Evolutionary conservation across 495 filamentous ascomycete species (phyloP).

Genomic region (Glutinoglossum americanum): DNA sequence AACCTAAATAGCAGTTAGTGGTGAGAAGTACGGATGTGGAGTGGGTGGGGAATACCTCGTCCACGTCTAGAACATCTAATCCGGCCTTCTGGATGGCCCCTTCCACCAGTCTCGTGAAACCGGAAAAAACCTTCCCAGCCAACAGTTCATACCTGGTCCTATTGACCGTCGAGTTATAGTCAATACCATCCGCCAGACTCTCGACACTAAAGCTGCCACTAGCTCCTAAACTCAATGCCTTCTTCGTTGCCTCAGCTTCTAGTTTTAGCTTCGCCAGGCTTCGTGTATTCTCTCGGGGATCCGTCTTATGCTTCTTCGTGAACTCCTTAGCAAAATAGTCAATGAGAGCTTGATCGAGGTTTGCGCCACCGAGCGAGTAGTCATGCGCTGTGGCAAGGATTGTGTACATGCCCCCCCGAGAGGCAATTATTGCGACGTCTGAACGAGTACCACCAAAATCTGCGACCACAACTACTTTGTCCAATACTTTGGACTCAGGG

Average conservation of each 20-base stretch:
- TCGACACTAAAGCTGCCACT: constrained; percentile 84
- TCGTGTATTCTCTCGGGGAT: constrained; percentile 61
- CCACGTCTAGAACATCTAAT: constrained; percentile 77
- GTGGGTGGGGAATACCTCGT: constrained; percentile 48
- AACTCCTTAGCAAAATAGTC: constrained; percentile 98
- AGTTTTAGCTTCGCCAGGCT: constrained; percentile 80
- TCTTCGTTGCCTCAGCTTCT: constrained; percentile 76
- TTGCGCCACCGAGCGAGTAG: constrained; percentile 66
- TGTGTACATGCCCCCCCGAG: constrained; percentile 88
- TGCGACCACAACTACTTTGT: constrained; percentile 82
- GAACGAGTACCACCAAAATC: constrained; percentile 86
- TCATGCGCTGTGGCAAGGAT: constrained; percentile 86
- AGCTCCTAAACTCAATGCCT: constrained; percentile 66
- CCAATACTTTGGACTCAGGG: constrained; percentile 45
- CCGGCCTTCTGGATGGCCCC: constrained; percentile 77
- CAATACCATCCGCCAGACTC: constrained; percentile 64
- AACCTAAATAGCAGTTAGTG: constrained; percentile 24
- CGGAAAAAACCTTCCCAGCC: constrained; percentile 57
- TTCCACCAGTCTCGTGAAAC: constrained; percentile 68
- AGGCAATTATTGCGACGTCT: constrained; percentile 76
- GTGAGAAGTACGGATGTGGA: constrained; percentile 1
- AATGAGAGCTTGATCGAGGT: constrained; percentile 73
- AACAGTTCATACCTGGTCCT: constrained; percentile 84
- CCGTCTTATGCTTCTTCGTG: constrained; percentile 75
- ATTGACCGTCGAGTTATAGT: constrained; percentile 83